Base-by-base conservation (phyloP, 805 yeast genomes). In the Debaryomyces prosopidis region DNA sequence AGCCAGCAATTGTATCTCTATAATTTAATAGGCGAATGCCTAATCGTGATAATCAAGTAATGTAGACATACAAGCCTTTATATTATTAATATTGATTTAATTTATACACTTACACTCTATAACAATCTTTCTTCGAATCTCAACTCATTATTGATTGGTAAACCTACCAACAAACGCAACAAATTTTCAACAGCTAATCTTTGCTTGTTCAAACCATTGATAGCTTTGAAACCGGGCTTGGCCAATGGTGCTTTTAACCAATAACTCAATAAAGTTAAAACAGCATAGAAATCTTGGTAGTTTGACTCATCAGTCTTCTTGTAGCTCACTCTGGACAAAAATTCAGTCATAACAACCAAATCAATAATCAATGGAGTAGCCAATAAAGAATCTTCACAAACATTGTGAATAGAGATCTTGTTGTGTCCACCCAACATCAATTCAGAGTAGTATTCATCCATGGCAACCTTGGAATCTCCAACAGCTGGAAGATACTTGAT, bases 391-490 rank as follows among this genome's bases (percentile, higher is more conserved):
- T 91, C 98, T 71, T 91, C 98, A 70, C 98, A 91, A 35, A 92
- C 96, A 65, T 92, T 91, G 73, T 91, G 96, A 62, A 92, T 86
- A 39, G 95, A 84, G 55, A 91, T 87, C 64, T 94, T 86, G 75
- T 91, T 92, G 73, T 91, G 97, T 37, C 98, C 98, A 50, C 98
- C 98, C 58, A 91, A 79, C 97, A 91, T 92, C 63, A 91, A 82
- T 71, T 91, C 97, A 45, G 95, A 86, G 75, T 92, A 89, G 74
- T 91, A 91, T 73, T 92, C 97, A 69, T 91, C 98, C 97, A 91
- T 92, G 43, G 98, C 98, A 52, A 91, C 96, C 76, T 91, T 91
- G 53, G 94, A 84, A 69, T 91, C 98, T 32, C 96, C 96, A 40
- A 91, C 97, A 7, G 97, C 97, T 45, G 88, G 87, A 64, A 92